Percentiles rank a stretch among this genome's conserved stretches.
These are phyloP conservation scores for Quercus gilva DNA, from an alignment of 306 rosid species.

Conservation along the genomic window DNA sequence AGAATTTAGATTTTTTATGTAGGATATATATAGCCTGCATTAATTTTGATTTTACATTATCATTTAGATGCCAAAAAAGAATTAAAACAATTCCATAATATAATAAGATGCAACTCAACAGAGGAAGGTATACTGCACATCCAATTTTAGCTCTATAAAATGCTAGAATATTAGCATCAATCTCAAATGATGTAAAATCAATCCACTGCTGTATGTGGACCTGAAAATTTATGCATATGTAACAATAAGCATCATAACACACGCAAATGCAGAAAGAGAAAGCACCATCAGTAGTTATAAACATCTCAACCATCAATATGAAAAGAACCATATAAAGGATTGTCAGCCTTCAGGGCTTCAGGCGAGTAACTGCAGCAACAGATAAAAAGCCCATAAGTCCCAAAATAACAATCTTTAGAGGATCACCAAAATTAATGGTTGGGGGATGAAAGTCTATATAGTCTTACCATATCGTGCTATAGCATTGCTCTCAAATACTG, in stretches of 20 bases:
- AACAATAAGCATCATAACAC: slow-evolving; percentile 6
- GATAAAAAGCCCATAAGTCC: too few relatives aligned
- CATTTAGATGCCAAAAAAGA: too few relatives aligned
- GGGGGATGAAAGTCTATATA: neutral
- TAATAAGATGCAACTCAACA: slow-evolving; percentile 32
- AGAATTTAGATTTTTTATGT: too few relatives aligned
- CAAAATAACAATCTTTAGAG: too few relatives aligned
- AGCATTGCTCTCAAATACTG: slow-evolving; percentile 79
- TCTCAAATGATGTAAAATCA: slow-evolving; percentile 66
- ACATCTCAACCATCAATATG: slow-evolving; percentile 41
- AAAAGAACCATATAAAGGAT: slow-evolving; percentile 53
- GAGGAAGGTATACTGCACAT: slow-evolving; percentile 43
- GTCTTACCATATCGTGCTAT: slow-evolving; percentile 66
- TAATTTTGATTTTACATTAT: too few relatives aligned
- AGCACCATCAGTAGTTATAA: neutral
- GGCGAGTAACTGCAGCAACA: too few relatives aligned
- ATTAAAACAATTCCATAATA: neutral
- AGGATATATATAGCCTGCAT: too few relatives aligned
- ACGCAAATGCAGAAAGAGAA: slow-evolving; percentile 7
- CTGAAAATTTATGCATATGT: slow-evolving; percentile 33
- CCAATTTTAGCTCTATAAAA: slow-evolving; percentile 47
- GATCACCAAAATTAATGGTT: too few relatives aligned
- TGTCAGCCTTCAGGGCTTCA: slow-evolving; percentile 24
- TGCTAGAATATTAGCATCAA: slow-evolving; percentile 36
- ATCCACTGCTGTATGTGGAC: slow-evolving; percentile 79